Base-by-base conservation (phyloP, 2,329 filamentous ascomycete species). In the Clonostachys byssicola region DNA sequence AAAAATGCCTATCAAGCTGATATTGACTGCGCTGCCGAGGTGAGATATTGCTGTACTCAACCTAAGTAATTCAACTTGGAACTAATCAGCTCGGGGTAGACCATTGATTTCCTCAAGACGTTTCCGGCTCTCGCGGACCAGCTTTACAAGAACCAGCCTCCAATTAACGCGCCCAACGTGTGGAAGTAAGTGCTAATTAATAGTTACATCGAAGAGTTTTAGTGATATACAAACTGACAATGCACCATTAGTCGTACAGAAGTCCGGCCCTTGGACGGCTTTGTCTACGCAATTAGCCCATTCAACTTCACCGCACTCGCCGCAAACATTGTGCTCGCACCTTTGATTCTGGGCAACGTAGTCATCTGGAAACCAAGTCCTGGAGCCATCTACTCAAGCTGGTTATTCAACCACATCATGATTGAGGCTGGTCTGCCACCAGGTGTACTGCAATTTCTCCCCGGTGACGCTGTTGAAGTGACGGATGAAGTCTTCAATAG, bases 1-100 rank as follows among this genome's bases (percentile, higher is more conserved):
- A 97, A 97, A 81, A 97, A 96, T 66, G 90, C 89, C 42, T 96
- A 91, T 90, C 92, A 97, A 70, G 92, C 92, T 14, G 92, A 97
- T 77, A 97, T 97, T 53, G 92, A 97, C 67, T 80, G 91, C 36
- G 92, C 92, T n/a, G 92, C 92, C 8, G 92, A 97, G 76, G 72
- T 95, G 57, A 86, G 82, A 56, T 92, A 97, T 66, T 96, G 97
- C 71, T 74, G 20, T 23, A 2, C 16, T 6, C 36, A 6, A 6
- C 35, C 16, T 14, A 16, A 7, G 5, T 16, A 6, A 39, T 39
- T 14, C 13, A 12, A 6, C 7, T 14, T 16, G 12, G 16, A 39
- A 16, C 36, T 39, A 39, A 39, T 16, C 5, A 16, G 5, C 16
- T 16, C 13, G 13, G 13, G 16, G 16, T 14, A 39, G 36, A 39